Evolutionary conservation across 306 rosid species (phyloP), one percentile per base, ranked within the genome.

Genomic region (Quercus engelmannii): DNA sequence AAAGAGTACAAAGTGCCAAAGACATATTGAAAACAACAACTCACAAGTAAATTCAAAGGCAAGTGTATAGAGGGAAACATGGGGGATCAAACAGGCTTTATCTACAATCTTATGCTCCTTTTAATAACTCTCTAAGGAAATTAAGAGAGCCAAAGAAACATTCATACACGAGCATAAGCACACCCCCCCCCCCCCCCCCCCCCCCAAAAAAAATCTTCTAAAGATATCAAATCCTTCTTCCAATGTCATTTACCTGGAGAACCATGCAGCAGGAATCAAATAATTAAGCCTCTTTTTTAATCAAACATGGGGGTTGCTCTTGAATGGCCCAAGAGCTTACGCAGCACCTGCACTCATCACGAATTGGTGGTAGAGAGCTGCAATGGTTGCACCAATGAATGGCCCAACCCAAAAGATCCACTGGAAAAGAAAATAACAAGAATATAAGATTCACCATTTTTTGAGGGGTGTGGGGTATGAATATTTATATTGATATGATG

Each of bases 351-450:
- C 99, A 73, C 98, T 90, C 80, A 95, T 85, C 82, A 95, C 92
- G 84, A 91, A 91, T 56, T 91, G 97, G 84, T 95, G 90, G 91
- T 95, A 95, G 91, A 95, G 91, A 2, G 99, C 96, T 77, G 99
- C 97, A 71, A 92, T 86, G 57, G 97, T 97, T 67, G 97, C 99
- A 21, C 99, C 99, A 33, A 83, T 33, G 49, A 94, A 88, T 61
- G 99, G 99, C 82, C 99, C 99, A 8, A 87, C 97, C 97, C 97
- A 95, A 69, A 95, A 95, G 64, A 95, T 83, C 99, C 99, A 95
- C 99, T 94, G 87, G 26, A 18, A 83, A 79, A 83, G 51, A 86
- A 11, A 80, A 76, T 0, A 8, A 38, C 9, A 38, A 38, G 46
- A 6, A 38, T 1, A 6, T 38, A 38, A 38, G 46, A 38, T 38